Evolutionary conservation across 805 yeast genomes (phyloP).

Genomic region (Starmerella davenportii): DNA sequence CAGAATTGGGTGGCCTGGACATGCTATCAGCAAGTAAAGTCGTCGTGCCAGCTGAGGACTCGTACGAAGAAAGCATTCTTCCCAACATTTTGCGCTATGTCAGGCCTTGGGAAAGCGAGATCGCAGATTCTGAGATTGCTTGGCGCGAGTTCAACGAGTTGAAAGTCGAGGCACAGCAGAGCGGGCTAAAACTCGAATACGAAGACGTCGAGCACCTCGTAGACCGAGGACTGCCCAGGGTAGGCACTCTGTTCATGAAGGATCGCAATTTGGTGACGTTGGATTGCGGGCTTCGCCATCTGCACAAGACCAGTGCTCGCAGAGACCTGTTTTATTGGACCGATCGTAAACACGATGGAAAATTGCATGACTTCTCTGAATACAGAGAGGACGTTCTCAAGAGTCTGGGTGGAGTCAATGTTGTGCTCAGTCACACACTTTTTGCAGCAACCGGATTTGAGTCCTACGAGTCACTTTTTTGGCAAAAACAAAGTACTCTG

Average conservation of each 20-base stretch:
- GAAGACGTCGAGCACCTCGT: slow-evolving; percentile 89
- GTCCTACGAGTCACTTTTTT: slow-evolving; percentile 95
- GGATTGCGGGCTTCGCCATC: slow-evolving; percentile 79
- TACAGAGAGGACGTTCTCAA: slow-evolving; percentile 92
- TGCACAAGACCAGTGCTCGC: slow-evolving; percentile 44
- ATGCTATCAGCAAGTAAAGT: slow-evolving; percentile 96
- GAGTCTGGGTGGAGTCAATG: slow-evolving; percentile 92
- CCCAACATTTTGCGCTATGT: slow-evolving; percentile 89
- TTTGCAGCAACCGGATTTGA: slow-evolving; percentile 96
- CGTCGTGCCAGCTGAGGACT: slow-evolving; percentile 42
- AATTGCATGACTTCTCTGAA: slow-evolving; percentile 79
- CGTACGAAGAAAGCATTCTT: slow-evolving; percentile 47
- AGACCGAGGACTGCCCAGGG: slow-evolving; percentile 95
- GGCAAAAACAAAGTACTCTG: slow-evolving; percentile 96
- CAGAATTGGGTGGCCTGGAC: slow-evolving; percentile 92
- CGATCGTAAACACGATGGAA: slow-evolving; percentile 81
- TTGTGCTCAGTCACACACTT: slow-evolving; percentile 83
- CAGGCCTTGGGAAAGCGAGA: slow-evolving; percentile 93
- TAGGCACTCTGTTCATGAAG: slow-evolving; percentile 84
- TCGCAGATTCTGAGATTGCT: slow-evolving; percentile 80
- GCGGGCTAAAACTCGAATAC: slow-evolving; percentile 67
- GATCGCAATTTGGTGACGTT: slow-evolving; percentile 88
- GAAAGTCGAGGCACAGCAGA: slow-evolving; percentile 69
- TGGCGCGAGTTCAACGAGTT: slow-evolving; percentile 95
- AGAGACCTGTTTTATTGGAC: slow-evolving; percentile 43